phyloP scores from a whole-genome alignment of 106 monocot species.

The Dendrobium huoshanense region DNA sequence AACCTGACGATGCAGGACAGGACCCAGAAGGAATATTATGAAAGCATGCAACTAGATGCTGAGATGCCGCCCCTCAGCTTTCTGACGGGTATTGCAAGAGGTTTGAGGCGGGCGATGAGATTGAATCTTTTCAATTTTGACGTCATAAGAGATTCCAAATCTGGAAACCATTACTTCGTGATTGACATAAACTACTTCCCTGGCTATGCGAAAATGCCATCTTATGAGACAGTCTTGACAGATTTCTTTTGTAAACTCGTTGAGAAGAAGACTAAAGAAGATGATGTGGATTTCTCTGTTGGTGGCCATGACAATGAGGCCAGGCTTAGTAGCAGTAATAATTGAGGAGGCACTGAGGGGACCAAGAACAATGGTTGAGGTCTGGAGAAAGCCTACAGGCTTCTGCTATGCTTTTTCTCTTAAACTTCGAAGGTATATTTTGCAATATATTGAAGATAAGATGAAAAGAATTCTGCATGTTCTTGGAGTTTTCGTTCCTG shows the following conservation, averaged over 20 bases:
- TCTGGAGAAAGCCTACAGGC: not conserved
- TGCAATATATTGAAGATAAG: not conserved
- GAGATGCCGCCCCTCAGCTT: slow-evolving; percentile 49
- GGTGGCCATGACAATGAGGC: not conserved
- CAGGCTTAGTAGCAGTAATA: not conserved
- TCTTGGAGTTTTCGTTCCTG: not conserved
- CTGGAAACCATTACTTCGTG: slow-evolving; percentile 48
- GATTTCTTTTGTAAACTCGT: slow-evolving; percentile 51
- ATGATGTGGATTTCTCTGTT: not conserved
- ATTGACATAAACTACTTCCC: slow-evolving; percentile 78
- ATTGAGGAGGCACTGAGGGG: not conserved
- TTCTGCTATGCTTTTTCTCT: not conserved
- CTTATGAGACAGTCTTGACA: slow-evolving; percentile 39
- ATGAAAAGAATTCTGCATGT: not conserved
- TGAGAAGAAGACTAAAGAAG: slow-evolving; percentile 14
- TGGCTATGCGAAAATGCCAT: slow-evolving; percentile 65
- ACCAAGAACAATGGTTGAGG: not conserved
- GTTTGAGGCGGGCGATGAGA: slow-evolving; percentile 40
- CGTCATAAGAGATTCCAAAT: slow-evolving; percentile 50
- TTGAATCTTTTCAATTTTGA: slow-evolving; percentile 72
- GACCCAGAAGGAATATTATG: slow-evolving; percentile 22
- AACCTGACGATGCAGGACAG: slow-evolving; percentile 24
- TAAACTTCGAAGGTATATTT: not conserved
- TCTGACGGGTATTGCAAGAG: slow-evolving; percentile 41
- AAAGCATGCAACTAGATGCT: slow-evolving; percentile 20